phyloP scores from a whole-genome alignment of 805 yeast genomes.

The Brettanomyces naardenensis region DNA sequence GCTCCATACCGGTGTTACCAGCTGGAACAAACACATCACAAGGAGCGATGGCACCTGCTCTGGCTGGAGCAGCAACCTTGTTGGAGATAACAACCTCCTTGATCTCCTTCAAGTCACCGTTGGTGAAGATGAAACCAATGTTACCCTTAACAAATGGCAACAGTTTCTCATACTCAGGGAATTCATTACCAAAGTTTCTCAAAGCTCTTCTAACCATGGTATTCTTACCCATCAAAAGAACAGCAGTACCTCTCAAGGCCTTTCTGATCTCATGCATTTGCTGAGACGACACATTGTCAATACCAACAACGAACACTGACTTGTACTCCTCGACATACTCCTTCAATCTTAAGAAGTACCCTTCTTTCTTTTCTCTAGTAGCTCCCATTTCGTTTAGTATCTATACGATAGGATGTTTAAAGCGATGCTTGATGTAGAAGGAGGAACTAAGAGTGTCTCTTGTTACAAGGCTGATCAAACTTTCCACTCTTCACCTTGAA shows the following conservation, averaged over 20 bases:
- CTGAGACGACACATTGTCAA: conserved; percentile 99
- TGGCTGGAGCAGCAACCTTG: conserved; percentile 99
- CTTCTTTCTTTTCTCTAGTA: conserved; percentile 93
- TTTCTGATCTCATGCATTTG: conserved; percentile 99
- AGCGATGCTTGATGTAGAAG: conserved; percentile 32
- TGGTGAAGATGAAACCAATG: conserved; percentile 99
- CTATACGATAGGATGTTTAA: conserved; percentile 82
- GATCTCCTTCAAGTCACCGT: conserved; percentile 83
- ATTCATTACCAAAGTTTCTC: conserved; percentile 88
- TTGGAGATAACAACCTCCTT: conserved; percentile 83
- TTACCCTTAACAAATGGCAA: conserved; percentile 95
- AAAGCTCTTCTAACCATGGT: conserved; percentile 99
- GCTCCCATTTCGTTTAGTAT: conserved; percentile 98
- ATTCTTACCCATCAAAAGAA: conserved; percentile 99
- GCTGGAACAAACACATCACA: conserved; percentile 96
- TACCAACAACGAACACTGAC: conserved; percentile 98
- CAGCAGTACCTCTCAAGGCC: conserved; percentile 90
- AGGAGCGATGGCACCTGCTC: conserved; percentile 99
- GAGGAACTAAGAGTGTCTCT: neutral
- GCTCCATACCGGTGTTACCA: conserved; percentile 99
- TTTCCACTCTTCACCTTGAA: no score
- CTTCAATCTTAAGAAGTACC: conserved; percentile 93
- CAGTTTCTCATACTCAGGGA: conserved; percentile 93
- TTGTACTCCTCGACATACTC: conserved; percentile 93
- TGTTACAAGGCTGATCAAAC: neutral